Evolutionary conservation across 768 basidiomycete species (phyloP).

Genomic region (Trametes cubensis): DNA sequence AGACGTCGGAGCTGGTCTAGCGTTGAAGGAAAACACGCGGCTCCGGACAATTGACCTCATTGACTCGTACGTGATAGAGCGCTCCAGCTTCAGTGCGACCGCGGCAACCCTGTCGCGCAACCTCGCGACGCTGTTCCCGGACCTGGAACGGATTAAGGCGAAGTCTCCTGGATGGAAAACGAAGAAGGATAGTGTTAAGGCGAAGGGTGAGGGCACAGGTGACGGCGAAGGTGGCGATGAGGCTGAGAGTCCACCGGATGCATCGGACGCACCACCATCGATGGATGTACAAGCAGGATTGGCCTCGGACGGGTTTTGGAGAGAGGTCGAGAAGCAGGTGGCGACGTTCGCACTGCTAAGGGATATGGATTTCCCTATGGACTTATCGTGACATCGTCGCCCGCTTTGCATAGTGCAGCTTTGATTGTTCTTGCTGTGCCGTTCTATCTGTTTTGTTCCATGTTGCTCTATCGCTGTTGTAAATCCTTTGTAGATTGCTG

Average conservation of each 20-base stretch:
- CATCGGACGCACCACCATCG: not conserved
- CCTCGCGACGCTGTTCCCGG: slow-evolving; percentile 12
- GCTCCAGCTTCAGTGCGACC: not conserved
- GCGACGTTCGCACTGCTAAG: slow-evolving; percentile 5
- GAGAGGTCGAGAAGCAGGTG: slow-evolving; percentile 12
- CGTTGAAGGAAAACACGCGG: not conserved
- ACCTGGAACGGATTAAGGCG: not conserved
- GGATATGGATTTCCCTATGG: slow-evolving; percentile 8
- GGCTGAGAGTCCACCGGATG: not conserved
- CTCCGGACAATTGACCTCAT: not conserved
- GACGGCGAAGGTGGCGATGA: not conserved
- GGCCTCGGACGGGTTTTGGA: not conserved
- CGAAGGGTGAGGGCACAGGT: not conserved
- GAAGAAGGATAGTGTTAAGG: not conserved
- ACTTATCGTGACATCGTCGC: not conserved
- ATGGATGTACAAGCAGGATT: not conserved
- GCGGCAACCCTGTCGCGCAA: not conserved
- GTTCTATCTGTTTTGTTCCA: too few relatives aligned
- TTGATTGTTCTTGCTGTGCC: too few relatives aligned
- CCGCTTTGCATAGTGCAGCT: too few relatives aligned
- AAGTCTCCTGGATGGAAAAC: not conserved
- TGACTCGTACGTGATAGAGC: slow-evolving; percentile 6
- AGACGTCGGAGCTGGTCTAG: too few relatives aligned
- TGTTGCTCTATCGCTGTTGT: too few relatives aligned
- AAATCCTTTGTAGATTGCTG: too few relatives aligned